phyloP scores from a whole-genome alignment of 2,329 filamentous ascomycete genomes.

The Fusarium sp. region DNA sequence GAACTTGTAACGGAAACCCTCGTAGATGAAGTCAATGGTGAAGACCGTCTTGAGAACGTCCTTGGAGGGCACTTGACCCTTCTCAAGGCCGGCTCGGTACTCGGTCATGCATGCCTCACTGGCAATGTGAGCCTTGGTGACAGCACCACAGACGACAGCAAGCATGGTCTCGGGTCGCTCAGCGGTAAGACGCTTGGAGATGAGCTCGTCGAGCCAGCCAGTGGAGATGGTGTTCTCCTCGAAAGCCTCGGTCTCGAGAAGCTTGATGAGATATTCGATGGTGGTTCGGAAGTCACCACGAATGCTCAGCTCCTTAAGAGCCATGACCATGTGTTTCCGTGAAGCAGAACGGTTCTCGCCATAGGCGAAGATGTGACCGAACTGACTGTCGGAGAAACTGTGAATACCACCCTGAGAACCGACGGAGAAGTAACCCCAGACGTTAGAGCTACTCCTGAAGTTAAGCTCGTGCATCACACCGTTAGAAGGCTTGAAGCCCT shows the following conservation, averaged over 20 bases:
- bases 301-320: conserved; percentile 98
- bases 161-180: conserved; percentile 94
- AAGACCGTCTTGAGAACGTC: conserved; percentile 98
- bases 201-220: conserved; percentile 98
- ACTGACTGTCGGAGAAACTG: conserved; percentile 98
- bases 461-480: conserved; percentile 99
- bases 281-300: conserved; percentile 99
- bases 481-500: conserved; percentile 99
- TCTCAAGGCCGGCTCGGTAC: conserved; percentile 89
- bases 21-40: conserved; percentile 98
- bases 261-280: conserved; percentile 98
- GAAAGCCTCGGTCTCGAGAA: conserved; percentile 97
- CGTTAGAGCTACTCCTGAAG: conserved; percentile 98
- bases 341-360: conserved; percentile 97
- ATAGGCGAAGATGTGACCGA: conserved; percentile 99
- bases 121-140: conserved; percentile 94
- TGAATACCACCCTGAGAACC: conserved; percentile 96
- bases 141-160: conserved; percentile 94
- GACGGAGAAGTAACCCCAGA: conserved; percentile 99
- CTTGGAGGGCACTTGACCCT: conserved; percentile 96
- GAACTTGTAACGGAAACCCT: conserved; percentile 96
- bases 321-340: conserved; percentile 98
- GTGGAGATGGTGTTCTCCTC: conserved; percentile 99
- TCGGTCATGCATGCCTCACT: conserved; percentile 89
- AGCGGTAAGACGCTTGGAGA: conserved; percentile 95